Evolutionary conservation across 225 moss, liverwort and hornwort genomes (phyloP), one percentile per base, ranked within the genome.

Genomic region (Pseudisothecium myosuroides): DNA sequence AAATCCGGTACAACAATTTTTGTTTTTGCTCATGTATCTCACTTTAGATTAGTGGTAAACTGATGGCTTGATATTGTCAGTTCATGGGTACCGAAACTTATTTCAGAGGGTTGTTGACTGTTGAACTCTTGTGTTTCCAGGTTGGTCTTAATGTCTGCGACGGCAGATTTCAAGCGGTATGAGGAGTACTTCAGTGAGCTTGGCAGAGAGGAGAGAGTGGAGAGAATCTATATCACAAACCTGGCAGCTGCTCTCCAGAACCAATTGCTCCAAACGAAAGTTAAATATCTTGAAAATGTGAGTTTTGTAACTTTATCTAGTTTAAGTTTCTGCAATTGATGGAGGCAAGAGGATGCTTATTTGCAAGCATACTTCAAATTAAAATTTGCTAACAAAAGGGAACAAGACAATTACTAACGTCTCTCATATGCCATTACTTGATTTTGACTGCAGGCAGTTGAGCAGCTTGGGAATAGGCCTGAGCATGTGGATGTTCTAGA

Each of bases 81-180:
- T 88, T 86, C 71, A 63, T 52, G 54, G 28, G 62, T 45, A 90
- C 87, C 56, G 52, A 66, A 34, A 43, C 34, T 43, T 34, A 86
- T 34, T 69, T 55, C 39, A 61, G 80, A 58, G 68, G 36, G 10
- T 80, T 80, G 56, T 80, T 87, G 45, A 87, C 34, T 68, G 45
- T 58, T 59, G 29, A 52, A 61, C 39, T 73, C 47, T 55, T 41
- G 55, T 91, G 60, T 82, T 74, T 87, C 59, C 89, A 96, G 95
- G 87, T 93, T 96, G 85, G 93, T 96, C 79, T 93, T 96, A 87
- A 96, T 96, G 95, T 96, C 95, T 39, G 95, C 95, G 76, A 96
- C 95, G 32, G 95, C 95, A 64, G 95, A 96, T 86, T 91, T 95
- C 83, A 83, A 86, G 85, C 90, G 87, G 87, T 96, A 94, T 68